A percentile compares a stretch with the other conserved stretches of the same genome.
phyloP scores from a whole-genome alignment of 1,284 basidiomycete genomes.

The Papiliotrema fonsecae region DNA sequence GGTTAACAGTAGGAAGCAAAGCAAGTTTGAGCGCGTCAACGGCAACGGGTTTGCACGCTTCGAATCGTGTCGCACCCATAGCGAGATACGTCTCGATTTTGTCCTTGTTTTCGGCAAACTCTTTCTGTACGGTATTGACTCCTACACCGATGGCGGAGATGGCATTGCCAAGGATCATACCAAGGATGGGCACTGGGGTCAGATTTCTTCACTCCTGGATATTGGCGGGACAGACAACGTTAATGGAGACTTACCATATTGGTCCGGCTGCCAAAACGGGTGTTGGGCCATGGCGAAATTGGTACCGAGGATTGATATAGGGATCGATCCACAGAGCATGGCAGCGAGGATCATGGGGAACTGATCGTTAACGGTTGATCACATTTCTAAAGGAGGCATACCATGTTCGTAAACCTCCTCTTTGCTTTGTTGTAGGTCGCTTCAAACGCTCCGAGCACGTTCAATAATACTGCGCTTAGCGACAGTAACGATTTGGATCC shows the following conservation, averaged over 20 bases:
- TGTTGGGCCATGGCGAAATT: constrained; percentile 69
- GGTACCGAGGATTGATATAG: constrained; percentile 69
- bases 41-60: constrained; percentile 71
- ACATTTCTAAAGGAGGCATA: constrained; percentile 31
- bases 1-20: constrained; percentile 72
- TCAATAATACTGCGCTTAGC: constrained; percentile 56
- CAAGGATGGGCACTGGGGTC: constrained; percentile 66
- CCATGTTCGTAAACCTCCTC: constrained; percentile 69
- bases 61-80: constrained; percentile 70
- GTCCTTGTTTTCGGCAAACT: constrained; percentile 63
- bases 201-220: not conserved
- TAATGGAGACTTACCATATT: constrained; percentile 58
- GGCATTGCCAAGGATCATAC: constrained; percentile 79
- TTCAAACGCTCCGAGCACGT: constrained; percentile 60
- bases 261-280: constrained; percentile 75
- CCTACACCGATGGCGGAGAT: constrained; percentile 69
- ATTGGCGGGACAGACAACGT: not conserved
- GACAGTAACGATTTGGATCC: not conserved
- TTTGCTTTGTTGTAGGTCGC: constrained; percentile 67
- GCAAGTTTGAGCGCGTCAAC: constrained; percentile 71
- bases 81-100: constrained; percentile 78
- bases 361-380: constrained; percentile 47
- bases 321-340: constrained; percentile 70
- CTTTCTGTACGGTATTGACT: constrained; percentile 50
- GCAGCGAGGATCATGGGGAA: constrained; percentile 64